These are phyloP conservation scores for Candida gigantensis DNA, from an alignment of 1,139 yeast genomes.

Conservation along the genomic window DNA sequence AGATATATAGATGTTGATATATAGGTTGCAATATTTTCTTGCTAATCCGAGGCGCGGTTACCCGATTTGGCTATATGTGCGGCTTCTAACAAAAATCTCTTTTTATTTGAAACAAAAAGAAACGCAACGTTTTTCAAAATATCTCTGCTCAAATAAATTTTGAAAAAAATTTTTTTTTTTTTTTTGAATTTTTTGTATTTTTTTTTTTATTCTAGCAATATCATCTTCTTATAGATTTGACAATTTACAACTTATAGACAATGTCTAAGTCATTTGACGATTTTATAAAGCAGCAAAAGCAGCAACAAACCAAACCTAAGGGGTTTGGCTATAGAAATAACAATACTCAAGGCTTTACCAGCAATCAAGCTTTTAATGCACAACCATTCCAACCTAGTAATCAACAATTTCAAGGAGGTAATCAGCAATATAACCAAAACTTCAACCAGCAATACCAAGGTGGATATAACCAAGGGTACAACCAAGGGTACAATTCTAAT, in stretches of 20 bases:
- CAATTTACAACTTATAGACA: background rate
- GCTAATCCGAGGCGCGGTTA: background rate
- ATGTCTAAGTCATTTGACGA: conserved; percentile 33
- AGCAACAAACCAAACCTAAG: conserved; percentile 23
- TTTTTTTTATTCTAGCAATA: background rate
- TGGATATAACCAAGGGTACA: conserved; percentile 11
- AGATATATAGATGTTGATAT: background rate
- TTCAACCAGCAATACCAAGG: conserved; percentile 7
- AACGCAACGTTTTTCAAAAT: background rate
- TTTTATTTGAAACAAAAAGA: background rate
- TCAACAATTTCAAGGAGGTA: conserved; percentile 6
- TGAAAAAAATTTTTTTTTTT: background rate
- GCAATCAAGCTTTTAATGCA: conserved; percentile 4
- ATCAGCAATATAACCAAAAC: conserved; percentile 6
- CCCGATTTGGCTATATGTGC: background rate
- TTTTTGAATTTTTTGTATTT: no score
- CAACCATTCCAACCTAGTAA: conserved; percentile 9
- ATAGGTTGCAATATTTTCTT: background rate
- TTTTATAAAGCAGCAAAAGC: conserved; percentile 28
- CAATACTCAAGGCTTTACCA: conserved; percentile 5
- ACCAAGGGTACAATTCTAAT: conserved; percentile 15
- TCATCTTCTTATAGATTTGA: background rate
- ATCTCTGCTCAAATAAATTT: background rate
- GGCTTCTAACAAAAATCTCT: background rate
- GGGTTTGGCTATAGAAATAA: conserved; percentile 26